phyloP scores from a whole-genome alignment of 2,329 filamentous ascomycete species.

The Stachybotrys elegans region DNA sequence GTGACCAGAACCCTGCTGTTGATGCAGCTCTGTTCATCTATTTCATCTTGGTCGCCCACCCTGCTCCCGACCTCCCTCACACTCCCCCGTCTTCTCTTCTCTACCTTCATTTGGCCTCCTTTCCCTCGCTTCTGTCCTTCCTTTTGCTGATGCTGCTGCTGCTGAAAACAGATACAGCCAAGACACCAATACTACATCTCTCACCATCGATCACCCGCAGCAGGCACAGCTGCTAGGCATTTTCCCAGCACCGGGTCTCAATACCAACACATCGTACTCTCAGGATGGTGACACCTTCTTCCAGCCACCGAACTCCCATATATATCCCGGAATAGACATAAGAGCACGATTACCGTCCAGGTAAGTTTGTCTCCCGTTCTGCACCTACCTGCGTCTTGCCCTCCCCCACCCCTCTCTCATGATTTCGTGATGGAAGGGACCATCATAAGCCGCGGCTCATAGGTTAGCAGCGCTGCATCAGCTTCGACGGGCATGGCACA shows the following conservation, averaged over 20 bases:
- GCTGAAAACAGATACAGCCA: slow-evolving; percentile 50
- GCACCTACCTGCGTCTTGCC: too few relatives aligned
- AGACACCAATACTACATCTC: slow-evolving; percentile 45
- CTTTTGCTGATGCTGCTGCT: slow-evolving; percentile 21
- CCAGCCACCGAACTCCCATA: slow-evolving; percentile 32
- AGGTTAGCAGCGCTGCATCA: slow-evolving; percentile 37
- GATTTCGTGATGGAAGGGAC: too few relatives aligned
- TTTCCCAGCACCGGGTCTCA: slow-evolving; percentile 45
- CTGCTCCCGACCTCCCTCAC: too few relatives aligned
- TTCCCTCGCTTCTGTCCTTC: not conserved
- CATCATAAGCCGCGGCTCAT: too few relatives aligned
- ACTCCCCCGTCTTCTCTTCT: not conserved
- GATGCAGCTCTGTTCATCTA: too few relatives aligned
- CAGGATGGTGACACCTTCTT: slow-evolving; percentile 47
- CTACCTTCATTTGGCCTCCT: not conserved
- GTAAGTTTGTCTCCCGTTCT: slow-evolving; percentile 39
- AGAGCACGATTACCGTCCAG: slow-evolving; percentile 50
- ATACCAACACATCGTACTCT: slow-evolving; percentile 41
- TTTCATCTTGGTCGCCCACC: too few relatives aligned
- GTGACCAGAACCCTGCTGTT: too few relatives aligned
- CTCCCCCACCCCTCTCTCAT: too few relatives aligned
- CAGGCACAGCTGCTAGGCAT: slow-evolving; percentile 45
- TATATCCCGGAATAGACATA: slow-evolving; percentile 46
- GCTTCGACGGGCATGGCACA: slow-evolving; percentile 54
- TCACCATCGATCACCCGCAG: slow-evolving; percentile 50